These are phyloP conservation scores for Botrytis sinoallii DNA, from an alignment of 2,329 filamentous ascomycete species.

Conservation along the genomic window DNA sequence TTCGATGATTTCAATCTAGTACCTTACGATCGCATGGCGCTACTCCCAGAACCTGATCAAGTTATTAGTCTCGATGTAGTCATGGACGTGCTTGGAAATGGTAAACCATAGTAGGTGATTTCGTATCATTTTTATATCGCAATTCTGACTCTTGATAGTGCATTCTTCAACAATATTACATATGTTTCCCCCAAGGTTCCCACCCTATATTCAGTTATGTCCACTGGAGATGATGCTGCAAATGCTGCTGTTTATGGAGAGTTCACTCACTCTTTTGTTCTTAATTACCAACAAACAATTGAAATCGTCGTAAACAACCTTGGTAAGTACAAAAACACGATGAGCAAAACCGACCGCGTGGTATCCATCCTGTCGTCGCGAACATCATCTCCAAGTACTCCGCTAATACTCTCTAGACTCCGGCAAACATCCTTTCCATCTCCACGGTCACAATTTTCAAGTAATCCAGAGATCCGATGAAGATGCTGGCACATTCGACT, in stretches of 20 bases:
- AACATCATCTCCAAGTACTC: background rate
- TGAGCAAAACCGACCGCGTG: background rate
- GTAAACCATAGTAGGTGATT: conserved; percentile 58
- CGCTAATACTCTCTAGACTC: conserved; percentile 44
- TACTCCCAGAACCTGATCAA: conserved; percentile 61
- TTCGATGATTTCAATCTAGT: conserved; percentile 73
- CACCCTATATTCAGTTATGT: conserved; percentile 64
- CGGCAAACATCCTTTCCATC: conserved; percentile 68
- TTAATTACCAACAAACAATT: conserved; percentile 64
- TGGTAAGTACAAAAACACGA: conserved; percentile 23
- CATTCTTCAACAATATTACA: conserved; percentile 61
- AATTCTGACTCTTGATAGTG: conserved; percentile 35
- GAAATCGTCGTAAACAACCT: conserved; percentile 77
- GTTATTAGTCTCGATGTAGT: conserved; percentile 60
- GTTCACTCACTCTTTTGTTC: conserved; percentile 64
- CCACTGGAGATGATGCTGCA: conserved; percentile 49
- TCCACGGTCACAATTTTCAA: conserved; percentile 77
- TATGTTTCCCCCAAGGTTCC: conserved; percentile 65
- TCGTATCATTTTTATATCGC: background rate
- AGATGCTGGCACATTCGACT: conserved; percentile 54
- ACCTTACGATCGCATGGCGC: conserved; percentile 62
- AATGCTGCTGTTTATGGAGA: conserved; percentile 63
- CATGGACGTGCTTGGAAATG: conserved; percentile 67
- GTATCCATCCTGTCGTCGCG: background rate
- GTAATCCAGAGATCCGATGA: conserved; percentile 59